Evolutionary conservation across 2,329 filamentous ascomycete species (phyloP), one percentile per base, ranked within the genome.

Genomic region (Alternaria atra): DNA sequence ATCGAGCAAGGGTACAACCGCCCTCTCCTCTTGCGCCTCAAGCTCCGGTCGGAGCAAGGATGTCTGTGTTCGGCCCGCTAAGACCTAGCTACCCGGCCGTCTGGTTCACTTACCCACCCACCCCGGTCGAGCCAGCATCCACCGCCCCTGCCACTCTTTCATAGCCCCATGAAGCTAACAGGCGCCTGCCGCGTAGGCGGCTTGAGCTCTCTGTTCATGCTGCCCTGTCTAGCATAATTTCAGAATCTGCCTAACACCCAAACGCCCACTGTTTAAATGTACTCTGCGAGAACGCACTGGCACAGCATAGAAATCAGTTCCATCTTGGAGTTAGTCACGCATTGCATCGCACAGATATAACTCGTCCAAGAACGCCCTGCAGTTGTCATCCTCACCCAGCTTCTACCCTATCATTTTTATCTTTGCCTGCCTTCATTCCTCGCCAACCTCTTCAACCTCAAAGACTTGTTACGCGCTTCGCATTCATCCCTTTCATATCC

Each of bases 211-310:
- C 63, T 50, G 46, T 63, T 65, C 66, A 65, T 70, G 65, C 61
- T 64, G 53, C 69, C 67, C 56, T 70, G 68, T 65, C 63, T 72
- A 66, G 67, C 63, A 72, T 73, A 70, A 72, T 77, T 64, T 73
- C 71, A 70, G 69, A 75, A 68, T 79, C 76, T 77, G 76, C 76
- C 76, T 79, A 67, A 73, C 70, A 65, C 62, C 68, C 64, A 72
- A 71, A 69, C 74, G 67, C 72, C 70, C 68, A 74, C 64, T 64
- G 46, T 69, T 63, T 63, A 67, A 72, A 73, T 63, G 58, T 61
- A 62, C 63, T 54, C 52, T 69, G 67, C 55, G 60, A 71, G 66
- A 70, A 63, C 66, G 71, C 74, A 76, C 76, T 72, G 75, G 74
- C 72, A 70, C 74, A 73, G 68, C 69, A 67, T 69, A 67, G 61